These are phyloP conservation scores for Chalara sp. DNA, from an alignment of 2,329 filamentous ascomycete genomes.

Conservation along the genomic window DNA sequence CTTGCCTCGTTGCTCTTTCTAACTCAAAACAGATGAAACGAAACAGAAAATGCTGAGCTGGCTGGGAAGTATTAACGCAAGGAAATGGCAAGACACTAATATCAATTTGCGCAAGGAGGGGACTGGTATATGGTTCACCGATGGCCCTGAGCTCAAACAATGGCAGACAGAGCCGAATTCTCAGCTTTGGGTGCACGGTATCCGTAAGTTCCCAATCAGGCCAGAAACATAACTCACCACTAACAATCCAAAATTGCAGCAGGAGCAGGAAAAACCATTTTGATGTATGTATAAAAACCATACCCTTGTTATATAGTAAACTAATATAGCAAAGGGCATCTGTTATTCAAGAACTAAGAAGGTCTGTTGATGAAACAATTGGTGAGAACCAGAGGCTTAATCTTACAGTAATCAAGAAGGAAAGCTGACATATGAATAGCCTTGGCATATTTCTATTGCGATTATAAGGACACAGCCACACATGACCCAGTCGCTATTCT, in stretches of 20 bases:
- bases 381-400: not conserved
- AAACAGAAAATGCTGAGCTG: conserved; percentile 4
- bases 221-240: not conserved
- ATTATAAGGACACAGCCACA: conserved; percentile 21
- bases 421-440: conserved; percentile 1
- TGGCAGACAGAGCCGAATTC: conserved; percentile 6
- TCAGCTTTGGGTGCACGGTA: conserved; percentile 15
- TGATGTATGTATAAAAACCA: conserved; percentile 3
- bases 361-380: not conserved
- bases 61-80: conserved; percentile 4
- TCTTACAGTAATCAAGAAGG: no score
- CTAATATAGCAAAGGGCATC: not conserved
- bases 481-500: conserved; percentile 17
- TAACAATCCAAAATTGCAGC: conserved; percentile 1
- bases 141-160: conserved; percentile 9
- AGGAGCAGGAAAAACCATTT: conserved; percentile 15
- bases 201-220: conserved; percentile 7
- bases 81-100: conserved; percentile 6
- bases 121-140: conserved; percentile 16
- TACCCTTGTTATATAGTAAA: not conserved
- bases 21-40: not conserved
- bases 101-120: conserved; percentile 10
- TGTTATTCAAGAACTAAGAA: conserved; percentile 4
- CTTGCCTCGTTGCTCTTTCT: no score
- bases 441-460: conserved; percentile 24